These are phyloP conservation scores for Colletotrichum ledebouriae DNA, from an alignment of 2,329 filamentous ascomycete genomes.

Conservation along the genomic window DNA sequence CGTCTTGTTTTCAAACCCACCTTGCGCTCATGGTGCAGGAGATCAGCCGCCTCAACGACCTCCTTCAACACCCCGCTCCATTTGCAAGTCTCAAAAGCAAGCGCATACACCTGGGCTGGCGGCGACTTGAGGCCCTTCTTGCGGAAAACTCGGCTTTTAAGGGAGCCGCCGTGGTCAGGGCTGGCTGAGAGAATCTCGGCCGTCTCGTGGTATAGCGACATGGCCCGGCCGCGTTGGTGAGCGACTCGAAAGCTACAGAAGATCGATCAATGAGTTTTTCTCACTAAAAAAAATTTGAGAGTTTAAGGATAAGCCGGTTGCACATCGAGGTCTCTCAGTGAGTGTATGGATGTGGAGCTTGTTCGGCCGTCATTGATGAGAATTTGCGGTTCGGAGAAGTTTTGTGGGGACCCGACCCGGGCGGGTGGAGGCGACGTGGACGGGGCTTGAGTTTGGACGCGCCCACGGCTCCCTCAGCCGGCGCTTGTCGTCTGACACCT, in stretches of 20 bases:
- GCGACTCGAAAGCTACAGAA: no score
- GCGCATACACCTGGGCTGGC: constrained; percentile 86
- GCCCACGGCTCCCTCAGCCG: not conserved
- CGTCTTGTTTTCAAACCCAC: constrained; percentile 65
- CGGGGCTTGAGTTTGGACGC: not conserved
- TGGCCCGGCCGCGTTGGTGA: constrained; percentile 52
- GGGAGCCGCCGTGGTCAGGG: constrained; percentile 78
- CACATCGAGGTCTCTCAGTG: constrained; percentile 16
- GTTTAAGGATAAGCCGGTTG: not conserved
- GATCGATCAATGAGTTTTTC: no score
- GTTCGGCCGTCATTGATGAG: constrained; percentile 29
- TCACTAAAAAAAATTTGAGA: no score
- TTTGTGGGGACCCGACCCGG: constrained; percentile 16
- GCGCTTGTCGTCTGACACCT: not conserved
- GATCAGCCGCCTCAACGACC: constrained; percentile 84
- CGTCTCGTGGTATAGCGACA: constrained; percentile 97
- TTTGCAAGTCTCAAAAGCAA: constrained; percentile 89
- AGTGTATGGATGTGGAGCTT: constrained; percentile 6
- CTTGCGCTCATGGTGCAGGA: constrained; percentile 87
- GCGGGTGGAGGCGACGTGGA: constrained; percentile 8
- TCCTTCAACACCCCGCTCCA: constrained; percentile 90
- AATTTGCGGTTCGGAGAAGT: constrained; percentile 38
- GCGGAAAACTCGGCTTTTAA: constrained; percentile 87
- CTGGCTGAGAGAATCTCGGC: constrained; percentile 78
- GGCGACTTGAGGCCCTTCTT: constrained; percentile 81